Conservation (phyloP, 495 filamentous ascomycete genomes). For the Aspergillus sparsus region DNA sequence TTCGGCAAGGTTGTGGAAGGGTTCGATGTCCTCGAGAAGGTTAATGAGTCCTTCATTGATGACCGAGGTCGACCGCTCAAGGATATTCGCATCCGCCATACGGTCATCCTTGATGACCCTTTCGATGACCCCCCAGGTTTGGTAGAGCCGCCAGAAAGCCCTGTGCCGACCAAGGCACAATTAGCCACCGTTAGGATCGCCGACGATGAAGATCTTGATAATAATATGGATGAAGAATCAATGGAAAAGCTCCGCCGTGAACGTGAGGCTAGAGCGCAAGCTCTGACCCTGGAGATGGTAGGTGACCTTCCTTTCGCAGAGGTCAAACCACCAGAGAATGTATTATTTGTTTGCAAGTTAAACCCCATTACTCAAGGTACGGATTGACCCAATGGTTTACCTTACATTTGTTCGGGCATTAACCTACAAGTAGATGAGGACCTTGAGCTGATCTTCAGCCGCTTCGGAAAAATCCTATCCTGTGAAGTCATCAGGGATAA, state of each 20-base stretch:
- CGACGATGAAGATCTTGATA: slow-evolving; percentile 80
- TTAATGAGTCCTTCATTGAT: slow-evolving; percentile 86
- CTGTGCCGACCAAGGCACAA: slow-evolving; percentile 80
- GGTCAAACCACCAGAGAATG: slow-evolving; percentile 95
- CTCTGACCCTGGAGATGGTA: slow-evolving; percentile 95
- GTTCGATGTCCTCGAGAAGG: slow-evolving; percentile 88
- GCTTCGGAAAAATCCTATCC: slow-evolving; percentile 91
- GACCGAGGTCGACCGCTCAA: slow-evolving; percentile 79
- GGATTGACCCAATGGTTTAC: slow-evolving; percentile 7
- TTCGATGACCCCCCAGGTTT: slow-evolving; percentile 77
- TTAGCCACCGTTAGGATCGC: slow-evolving; percentile 87
- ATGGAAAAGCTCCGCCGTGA: slow-evolving; percentile 81
- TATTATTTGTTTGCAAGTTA: slow-evolving; percentile 97
- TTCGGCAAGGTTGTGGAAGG: slow-evolving; percentile 95
- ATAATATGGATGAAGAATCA: slow-evolving; percentile 74
- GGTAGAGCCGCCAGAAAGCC: slow-evolving; percentile 73
- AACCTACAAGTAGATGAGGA: slow-evolving; percentile 69
- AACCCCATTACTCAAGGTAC: slow-evolving; percentile 88
- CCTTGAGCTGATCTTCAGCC: slow-evolving; percentile 91
- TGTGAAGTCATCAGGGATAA: slow-evolving; percentile 97
- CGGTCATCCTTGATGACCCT: slow-evolving; percentile 85
- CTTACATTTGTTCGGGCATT: slow-evolving; percentile 3
- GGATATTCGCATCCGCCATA: slow-evolving; percentile 92
- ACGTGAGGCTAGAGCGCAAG: slow-evolving; percentile 90
- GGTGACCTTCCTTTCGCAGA: slow-evolving; percentile 97